Base-by-base conservation (phyloP, 1,284 basidiomycete species). In the Trametes hirsuta region DNA sequence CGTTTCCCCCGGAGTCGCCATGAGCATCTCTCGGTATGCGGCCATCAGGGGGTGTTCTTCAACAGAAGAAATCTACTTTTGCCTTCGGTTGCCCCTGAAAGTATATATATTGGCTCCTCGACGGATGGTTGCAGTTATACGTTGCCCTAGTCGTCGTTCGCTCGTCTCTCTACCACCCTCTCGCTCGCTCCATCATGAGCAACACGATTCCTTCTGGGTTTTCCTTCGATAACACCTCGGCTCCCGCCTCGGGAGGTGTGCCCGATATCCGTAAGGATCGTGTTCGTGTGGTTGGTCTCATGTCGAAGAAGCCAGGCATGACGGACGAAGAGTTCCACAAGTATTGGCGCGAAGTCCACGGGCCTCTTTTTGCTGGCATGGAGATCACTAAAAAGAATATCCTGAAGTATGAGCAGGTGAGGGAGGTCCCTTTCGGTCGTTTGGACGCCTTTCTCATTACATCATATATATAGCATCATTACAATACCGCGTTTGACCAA, bases 351-450 rank as follows among this genome's bases (percentile, higher is more conserved):
- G 50, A 63, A n/a, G 55, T 63, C 15, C 67, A 68, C 48, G 67
- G 67, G 10, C 55, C 55, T 34, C 55, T 66, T 10, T 68, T 68
- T 58, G 53, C 56, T 11, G 58, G 55, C 37, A 59, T 70, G 8
- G 63, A 64, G 15, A 63, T 70, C 42, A 59, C 61, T n/a, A 66
- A 66, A 56, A 68, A 64, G 58, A 70, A 70, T 24, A 51, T 70
- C 24, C 53, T 62, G 25, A 66, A 66, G 47, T 70, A 66, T 53
- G 68, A 70, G 52, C 68, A 70, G 63, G 68, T 70, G 42, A 10
- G 24, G 4, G 4, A 36, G 5, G 15, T 14, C 3, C 36, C 36
- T n/a, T 14, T 3, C 34, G 12, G 4, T 11, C 6, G 18, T 11
- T 41, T 25, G 24, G 0, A 49, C 21, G 9, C 45, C 34, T 15